Base-by-base conservation (phyloP, 2,329 filamentous ascomycete genomes). In the Ceratocystis cacaofunesta region DNA sequence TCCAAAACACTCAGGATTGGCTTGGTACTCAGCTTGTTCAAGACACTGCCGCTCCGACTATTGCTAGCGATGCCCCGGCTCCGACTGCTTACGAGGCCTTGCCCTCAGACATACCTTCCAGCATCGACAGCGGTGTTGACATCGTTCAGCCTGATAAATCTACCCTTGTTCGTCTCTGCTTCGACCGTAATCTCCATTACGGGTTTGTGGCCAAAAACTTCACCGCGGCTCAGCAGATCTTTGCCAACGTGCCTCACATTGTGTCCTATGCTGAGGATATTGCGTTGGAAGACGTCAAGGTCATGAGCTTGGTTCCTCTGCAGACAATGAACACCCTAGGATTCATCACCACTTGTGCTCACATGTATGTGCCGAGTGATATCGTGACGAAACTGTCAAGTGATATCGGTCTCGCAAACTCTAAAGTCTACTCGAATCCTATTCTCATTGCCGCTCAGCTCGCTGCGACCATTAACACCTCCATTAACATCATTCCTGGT, bases 221-320 rank as follows among this genome's bases (percentile, higher is more conserved):
- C 15, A 80, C 86, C 69, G 88, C 91, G 19, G 88, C 90, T 4
- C 84, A 84, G 48, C 92, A 97, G 75, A 89, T 99, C 71, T 95
- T 96, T 78, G 77, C 83, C 64, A 88, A 84, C 69, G 78, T 96
- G 3, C 91, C 91, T 0, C 70, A 79, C 63, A 90, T 89, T 69
- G 79, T 96, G 62, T 78, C 82, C 1, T 82, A 86, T 69, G 87
- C 83, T 55, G 75, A 74, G 61, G 85, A 83, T 58, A 77, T 95
- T 58, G 71, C 75, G 1, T 68, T 75, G 12, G 71, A 79, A 19
- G 78, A 87, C 65, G 78, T 91, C 62, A 75, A 79, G 55, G 87
- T 95, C 78, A 80, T 83, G 68, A 85, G 83, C 69, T 82, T 97
- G 62, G 80, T 86, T 70, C 90, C 91, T 1, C 85, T 88, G 70